phyloP scores from a whole-genome alignment of 805 yeast species.

The Tetrapisispora iriomotensis region DNA sequence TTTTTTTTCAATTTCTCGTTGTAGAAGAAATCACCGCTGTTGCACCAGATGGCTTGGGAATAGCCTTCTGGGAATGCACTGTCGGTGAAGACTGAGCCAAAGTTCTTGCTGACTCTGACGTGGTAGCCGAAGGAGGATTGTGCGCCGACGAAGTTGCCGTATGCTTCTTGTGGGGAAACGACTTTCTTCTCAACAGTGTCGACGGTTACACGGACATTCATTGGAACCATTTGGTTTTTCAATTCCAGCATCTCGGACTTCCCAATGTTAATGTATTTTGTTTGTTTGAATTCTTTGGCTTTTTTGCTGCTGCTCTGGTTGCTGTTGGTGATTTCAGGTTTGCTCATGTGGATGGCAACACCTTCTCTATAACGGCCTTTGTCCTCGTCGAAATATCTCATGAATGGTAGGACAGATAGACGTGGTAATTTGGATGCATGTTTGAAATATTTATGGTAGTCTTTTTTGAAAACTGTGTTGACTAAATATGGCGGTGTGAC shows the following conservation, averaged over 20 bases:
- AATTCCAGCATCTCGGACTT: slow-evolving; percentile 48
- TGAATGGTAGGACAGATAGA: slow-evolving; percentile 65
- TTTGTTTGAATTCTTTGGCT: slow-evolving; percentile 44
- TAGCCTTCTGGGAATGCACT: slow-evolving; percentile 59
- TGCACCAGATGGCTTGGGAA: slow-evolving; percentile 51
- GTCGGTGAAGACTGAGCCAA: slow-evolving; percentile 62
- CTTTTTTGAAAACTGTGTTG: slow-evolving; percentile 48
- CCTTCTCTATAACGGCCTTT: slow-evolving; percentile 53
- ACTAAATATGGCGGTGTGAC: slow-evolving; percentile 78
- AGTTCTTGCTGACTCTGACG: slow-evolving; percentile 54
- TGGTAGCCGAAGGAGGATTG: slow-evolving; percentile 60
- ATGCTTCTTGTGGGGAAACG: slow-evolving; percentile 64
- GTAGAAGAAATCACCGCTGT: slow-evolving; percentile 55
- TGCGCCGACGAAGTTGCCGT: slow-evolving; percentile 49
- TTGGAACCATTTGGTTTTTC: slow-evolving; percentile 52
- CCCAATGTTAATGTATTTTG: slow-evolving; percentile 75
- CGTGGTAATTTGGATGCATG: slow-evolving; percentile 65
- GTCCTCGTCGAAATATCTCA: slow-evolving; percentile 36
- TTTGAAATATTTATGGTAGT: slow-evolving; percentile 38
- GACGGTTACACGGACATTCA: slow-evolving; percentile 72
- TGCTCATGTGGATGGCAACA: slow-evolving; percentile 33
- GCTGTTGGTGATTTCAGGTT: slow-evolving; percentile 20
- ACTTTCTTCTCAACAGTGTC: slow-evolving; percentile 51
- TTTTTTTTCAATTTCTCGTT: slow-evolving; percentile 23
- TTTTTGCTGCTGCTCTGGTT: slow-evolving; percentile 18